phyloP scores from a whole-genome alignment of 1,139 yeast genomes.

The Sugiyamaella japonica region DNA sequence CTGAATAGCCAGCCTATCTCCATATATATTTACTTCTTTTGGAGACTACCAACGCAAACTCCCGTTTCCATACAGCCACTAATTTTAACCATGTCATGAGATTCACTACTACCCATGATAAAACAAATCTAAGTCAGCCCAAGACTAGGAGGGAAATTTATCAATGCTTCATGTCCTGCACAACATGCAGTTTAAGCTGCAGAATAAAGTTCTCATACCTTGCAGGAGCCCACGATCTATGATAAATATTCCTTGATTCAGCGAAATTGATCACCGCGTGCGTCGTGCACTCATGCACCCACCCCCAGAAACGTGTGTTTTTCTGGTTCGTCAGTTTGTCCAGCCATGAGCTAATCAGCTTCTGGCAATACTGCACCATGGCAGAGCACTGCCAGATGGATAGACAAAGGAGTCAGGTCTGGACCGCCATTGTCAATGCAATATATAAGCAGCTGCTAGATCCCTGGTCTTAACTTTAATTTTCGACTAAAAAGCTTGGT shows the following conservation, averaged over 20 bases:
- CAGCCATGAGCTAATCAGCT: neutral
- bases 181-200: neutral
- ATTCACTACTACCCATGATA: neutral
- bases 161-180: neutral
- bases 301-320: neutral
- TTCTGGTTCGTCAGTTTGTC: neutral
- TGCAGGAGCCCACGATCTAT: neutral
- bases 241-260: neutral
- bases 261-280: no score
- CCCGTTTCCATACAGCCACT: neutral
- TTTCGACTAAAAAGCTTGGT: no score
- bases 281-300: no score
- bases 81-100: neutral
- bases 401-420: neutral
- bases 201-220: neutral
- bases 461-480: no score
- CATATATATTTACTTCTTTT: no score
- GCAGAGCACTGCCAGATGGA: neutral
- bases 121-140: neutral
- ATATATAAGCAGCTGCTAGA: no score
- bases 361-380: neutral
- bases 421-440: no score
- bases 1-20: no score
- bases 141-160: neutral
- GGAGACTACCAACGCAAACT: no score